Conservation (phyloP, 116 monocot species). For the Iris pallida region DNA sequence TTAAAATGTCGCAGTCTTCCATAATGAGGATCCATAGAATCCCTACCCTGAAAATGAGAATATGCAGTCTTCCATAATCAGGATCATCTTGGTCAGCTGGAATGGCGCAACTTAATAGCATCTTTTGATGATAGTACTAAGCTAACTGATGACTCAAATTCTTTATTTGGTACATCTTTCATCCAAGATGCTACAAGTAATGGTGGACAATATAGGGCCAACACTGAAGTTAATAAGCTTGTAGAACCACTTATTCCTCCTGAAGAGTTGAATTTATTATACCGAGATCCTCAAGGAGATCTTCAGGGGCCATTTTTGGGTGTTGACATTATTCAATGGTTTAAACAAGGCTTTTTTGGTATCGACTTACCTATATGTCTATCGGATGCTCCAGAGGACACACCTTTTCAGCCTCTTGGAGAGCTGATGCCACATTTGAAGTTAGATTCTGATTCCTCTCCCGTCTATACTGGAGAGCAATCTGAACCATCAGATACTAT, state of each 20-base stretch:
- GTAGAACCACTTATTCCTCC: slow-evolving; percentile 16
- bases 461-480: background rate
- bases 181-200: slow-evolving; percentile 13
- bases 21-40: slow-evolving; percentile 9
- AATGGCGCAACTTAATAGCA: slow-evolving; percentile 6
- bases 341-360: slow-evolving; percentile 84
- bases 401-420: slow-evolving; percentile 62
- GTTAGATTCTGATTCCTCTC: slow-evolving; percentile 11
- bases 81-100: background rate
- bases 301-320: slow-evolving; percentile 87
- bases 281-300: slow-evolving; percentile 78
- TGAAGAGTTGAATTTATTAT: slow-evolving; percentile 67
- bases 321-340: slow-evolving; percentile 84
- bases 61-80: no score
- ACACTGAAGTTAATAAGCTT: slow-evolving; percentile 9
- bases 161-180: slow-evolving; percentile 30
- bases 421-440: slow-evolving; percentile 71
- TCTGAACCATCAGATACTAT: slow-evolving; percentile 18
- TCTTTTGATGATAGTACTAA: slow-evolving; percentile 26
- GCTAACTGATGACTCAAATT: slow-evolving; percentile 40
- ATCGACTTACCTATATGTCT: slow-evolving; percentile 71
- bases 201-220: slow-evolving; percentile 7
- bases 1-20: slow-evolving; percentile 8
- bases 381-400: slow-evolving; percentile 68
- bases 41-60: slow-evolving; percentile 16